Evolutionary conservation across 176 grass and related monocot genomes (phyloP).

Genomic region (Musa schizocarpa): DNA sequence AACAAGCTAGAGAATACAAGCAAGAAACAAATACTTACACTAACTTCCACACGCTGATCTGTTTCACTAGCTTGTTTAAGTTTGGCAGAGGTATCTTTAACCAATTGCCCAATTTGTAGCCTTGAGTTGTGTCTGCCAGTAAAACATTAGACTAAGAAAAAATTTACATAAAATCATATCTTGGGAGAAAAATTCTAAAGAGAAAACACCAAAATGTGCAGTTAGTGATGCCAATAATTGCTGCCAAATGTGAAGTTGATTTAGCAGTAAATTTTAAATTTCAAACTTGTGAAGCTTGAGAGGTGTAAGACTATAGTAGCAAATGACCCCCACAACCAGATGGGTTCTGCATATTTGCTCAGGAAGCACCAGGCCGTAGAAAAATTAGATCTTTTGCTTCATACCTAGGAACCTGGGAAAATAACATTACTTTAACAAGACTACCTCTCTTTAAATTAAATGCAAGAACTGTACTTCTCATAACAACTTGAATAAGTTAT

Average conservation of each 20-base stretch:
- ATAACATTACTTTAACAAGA: neutral
- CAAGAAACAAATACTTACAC: slow-evolving; percentile 23
- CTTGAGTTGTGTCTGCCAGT: slow-evolving; percentile 50
- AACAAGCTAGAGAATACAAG: neutral
- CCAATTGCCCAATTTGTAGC: slow-evolving; percentile 29
- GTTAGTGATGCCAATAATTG: neutral
- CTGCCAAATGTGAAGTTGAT: neutral
- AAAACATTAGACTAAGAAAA: neutral
- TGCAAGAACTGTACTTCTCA: neutral
- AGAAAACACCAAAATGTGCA: neutral
- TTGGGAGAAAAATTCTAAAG: neutral
- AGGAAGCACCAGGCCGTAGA: neutral
- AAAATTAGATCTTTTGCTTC: neutral
- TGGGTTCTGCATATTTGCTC: neutral
- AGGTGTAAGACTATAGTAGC: neutral
- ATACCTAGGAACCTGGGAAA: neutral
- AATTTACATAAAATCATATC: neutral
- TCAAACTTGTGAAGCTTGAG: neutral
- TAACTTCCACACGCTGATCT: slow-evolving; percentile 32
- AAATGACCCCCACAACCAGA: neutral
- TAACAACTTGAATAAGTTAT: no score
- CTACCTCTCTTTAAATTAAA: neutral
- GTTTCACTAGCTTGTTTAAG: slow-evolving; percentile 86
- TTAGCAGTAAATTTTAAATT: neutral
- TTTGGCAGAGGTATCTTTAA: slow-evolving; percentile 37